These are phyloP conservation scores for Dactylorhiza incarnata DNA, from an alignment of 106 monocot species.

Conservation along the genomic window DNA sequence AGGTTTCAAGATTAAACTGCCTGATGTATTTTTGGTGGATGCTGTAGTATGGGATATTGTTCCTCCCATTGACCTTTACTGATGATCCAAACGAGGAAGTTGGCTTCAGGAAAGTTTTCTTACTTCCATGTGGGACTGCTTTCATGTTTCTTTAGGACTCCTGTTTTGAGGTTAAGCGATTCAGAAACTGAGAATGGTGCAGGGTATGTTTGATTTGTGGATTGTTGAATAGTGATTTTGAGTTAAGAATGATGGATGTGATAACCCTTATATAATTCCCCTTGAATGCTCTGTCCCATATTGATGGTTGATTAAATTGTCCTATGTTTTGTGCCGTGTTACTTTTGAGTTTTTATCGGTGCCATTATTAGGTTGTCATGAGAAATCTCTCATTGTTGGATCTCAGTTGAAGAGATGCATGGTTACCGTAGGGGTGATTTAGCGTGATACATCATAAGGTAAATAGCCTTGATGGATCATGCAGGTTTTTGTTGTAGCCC, in stretches of 20 bases:
- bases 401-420: neutral
- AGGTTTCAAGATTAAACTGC: neutral
- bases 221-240: neutral
- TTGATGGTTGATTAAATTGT: neutral
- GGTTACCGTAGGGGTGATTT: constrained; percentile 1
- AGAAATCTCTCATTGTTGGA: neutral
- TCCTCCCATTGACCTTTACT: neutral
- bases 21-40: neutral
- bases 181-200: neutral
- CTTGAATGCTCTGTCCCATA: neutral
- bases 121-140: neutral
- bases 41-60: neutral
- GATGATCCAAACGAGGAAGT: neutral
- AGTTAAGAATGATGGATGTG: neutral
- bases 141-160: neutral
- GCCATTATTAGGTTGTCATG: neutral
- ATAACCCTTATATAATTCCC: neutral
- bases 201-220: neutral
- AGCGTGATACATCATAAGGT: constrained; percentile 4
- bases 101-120: neutral
- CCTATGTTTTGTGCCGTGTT: neutral
- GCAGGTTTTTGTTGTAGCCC: neutral
- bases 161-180: neutral
- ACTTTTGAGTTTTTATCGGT: neutral
- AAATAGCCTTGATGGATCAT: constrained; percentile 7